Percentiles rank a stretch among this genome's conserved stretches.
These are phyloP conservation scores for Isoetes taiwanensis DNA, from an alignment of 75 land plant genomes.

Conservation along the genomic window DNA sequence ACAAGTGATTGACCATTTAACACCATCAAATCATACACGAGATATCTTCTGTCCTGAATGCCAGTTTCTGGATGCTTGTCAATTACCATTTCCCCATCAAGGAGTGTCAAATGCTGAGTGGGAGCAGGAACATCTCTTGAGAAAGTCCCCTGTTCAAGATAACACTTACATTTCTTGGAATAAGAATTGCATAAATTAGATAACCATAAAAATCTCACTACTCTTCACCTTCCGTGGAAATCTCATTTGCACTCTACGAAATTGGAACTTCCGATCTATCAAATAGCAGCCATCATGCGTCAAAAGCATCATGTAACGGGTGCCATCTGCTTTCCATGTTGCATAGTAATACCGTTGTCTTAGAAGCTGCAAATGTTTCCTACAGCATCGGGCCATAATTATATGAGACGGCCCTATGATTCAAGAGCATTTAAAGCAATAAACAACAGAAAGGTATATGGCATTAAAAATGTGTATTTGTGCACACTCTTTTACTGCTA, in stretches of 20 bases:
- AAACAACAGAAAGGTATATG: too few relatives aligned
- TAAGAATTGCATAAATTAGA: not conserved
- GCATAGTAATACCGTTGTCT: slow-evolving; percentile 96
- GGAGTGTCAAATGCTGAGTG: slow-evolving; percentile 53
- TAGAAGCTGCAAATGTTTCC: slow-evolving; percentile 63
- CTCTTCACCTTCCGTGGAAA: slow-evolving; percentile 29
- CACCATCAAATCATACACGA: slow-evolving; percentile 85
- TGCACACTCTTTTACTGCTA: too few relatives aligned
- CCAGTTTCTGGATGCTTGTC: slow-evolving; percentile 53
- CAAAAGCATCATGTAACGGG: slow-evolving; percentile 95
- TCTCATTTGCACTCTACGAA: slow-evolving; percentile 86
- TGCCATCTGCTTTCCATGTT: slow-evolving; percentile 99
- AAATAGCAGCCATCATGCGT: slow-evolving; percentile 76
- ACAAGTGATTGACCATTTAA: slow-evolving; percentile 40
- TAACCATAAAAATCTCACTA: slow-evolving; percentile 30
- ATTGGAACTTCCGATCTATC: slow-evolving; percentile 79
- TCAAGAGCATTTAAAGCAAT: too few relatives aligned
- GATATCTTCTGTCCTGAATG: slow-evolving; percentile 61
- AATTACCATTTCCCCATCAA: slow-evolving; percentile 97
- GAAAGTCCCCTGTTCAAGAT: slow-evolving; percentile 1
- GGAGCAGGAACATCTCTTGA: slow-evolving; percentile 5
- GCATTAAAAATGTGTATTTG: too few relatives aligned
- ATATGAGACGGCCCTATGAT: too few relatives aligned
- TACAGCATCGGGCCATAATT: too few relatives aligned
- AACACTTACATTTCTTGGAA: not conserved